Base-by-base conservation (phyloP, 805 yeast genomes). In the Candida stauntonica region DNA sequence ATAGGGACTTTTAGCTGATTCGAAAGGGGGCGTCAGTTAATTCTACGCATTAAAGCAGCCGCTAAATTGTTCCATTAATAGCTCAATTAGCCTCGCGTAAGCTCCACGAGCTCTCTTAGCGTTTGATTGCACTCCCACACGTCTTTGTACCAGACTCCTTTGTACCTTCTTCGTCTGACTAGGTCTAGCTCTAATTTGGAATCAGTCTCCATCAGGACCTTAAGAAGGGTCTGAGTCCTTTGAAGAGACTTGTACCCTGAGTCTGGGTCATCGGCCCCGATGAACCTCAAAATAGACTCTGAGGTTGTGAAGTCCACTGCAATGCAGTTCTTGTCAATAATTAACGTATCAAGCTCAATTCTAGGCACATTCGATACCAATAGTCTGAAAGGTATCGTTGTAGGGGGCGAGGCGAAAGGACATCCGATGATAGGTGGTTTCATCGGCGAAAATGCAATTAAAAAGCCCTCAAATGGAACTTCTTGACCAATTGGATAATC, bases 281-380 rank as follows among this genome's bases (percentile, higher is more conserved):
- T 20, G 17, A 39, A 39, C 14, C 23, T 18, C 33, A 39, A 5
- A n/a, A 39, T 33, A 2, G 21, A 6, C 8, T 32, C 29, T 17
- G 24, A 9, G n/a, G 9, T 20, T 12, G 17, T 5, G 18, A 40
- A 33, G 12, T 40, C 44, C 26, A 36, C 7, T 7, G 23, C 28
- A 7, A 40, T 9, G 28, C 44, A 40, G 32, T 40, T 40, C 27
- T 18, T n/a, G 28, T 33, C 37, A 2, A 40, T 39, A 5, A 40
- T n/a, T 5, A 40, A 16, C 7, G 35, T 31, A 2, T 35, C 33
- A 15, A 35, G 11, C 7, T 14, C 11, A 5, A 17, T 28, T 1
- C 37, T 17, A 11, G 39, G 27, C 2, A 36, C 29, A 26, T 40
- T 40, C 19, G 44, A 40, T 4, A 40, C 13, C 14, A 31, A 24